These are phyloP conservation scores for Caryopteris hybrid DNA, from an alignment of 305 asterid genomes.

Conservation along the genomic window DNA sequence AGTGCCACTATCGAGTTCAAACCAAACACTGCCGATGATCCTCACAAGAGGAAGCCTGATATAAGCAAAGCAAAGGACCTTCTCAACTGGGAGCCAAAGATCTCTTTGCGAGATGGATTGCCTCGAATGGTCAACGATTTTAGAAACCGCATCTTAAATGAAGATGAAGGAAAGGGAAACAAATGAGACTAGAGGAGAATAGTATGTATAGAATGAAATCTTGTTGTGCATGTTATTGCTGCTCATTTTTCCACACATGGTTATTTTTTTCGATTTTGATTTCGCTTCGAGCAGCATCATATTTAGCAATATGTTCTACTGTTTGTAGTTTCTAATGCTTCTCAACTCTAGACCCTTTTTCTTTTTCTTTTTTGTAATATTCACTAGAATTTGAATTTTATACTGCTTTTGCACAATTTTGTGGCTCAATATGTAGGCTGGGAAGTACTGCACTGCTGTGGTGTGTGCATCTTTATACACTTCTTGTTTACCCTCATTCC, in stretches of 20 bases:
- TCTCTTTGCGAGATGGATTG: conserved; percentile 75
- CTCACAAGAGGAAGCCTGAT: conserved; percentile 96
- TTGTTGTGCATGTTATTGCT: conserved; percentile 22
- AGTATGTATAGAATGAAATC: conserved; percentile 39
- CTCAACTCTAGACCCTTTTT: neutral
- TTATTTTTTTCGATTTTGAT: conserved; percentile 21
- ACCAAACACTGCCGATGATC: conserved; percentile 93
- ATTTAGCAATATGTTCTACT: conserved; percentile 13
- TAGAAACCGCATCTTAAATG: conserved; percentile 86
- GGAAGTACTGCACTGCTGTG: too few relatives aligned
- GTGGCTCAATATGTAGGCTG: neutral
- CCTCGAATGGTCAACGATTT: conserved; percentile 91
- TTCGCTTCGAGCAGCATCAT: conserved; percentile 9
- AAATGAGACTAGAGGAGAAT: conserved; percentile 23
- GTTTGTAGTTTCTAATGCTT: conserved; percentile 4
- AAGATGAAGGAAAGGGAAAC: conserved; percentile 95
- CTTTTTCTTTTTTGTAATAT: conserved; percentile 26
- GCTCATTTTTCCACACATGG: too few relatives aligned
- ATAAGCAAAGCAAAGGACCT: conserved; percentile 83
- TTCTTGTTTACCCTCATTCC: too few relatives aligned
- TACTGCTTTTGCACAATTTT: conserved; percentile 11
- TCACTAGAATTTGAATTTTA: conserved; percentile 15
- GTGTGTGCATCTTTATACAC: too few relatives aligned
- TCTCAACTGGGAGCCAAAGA: conserved; percentile 93
- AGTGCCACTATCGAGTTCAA: conserved; percentile 74